These are phyloP conservation scores for Grammothele lineata DNA, from an alignment of 768 basidiomycete species.

Conservation along the genomic window DNA sequence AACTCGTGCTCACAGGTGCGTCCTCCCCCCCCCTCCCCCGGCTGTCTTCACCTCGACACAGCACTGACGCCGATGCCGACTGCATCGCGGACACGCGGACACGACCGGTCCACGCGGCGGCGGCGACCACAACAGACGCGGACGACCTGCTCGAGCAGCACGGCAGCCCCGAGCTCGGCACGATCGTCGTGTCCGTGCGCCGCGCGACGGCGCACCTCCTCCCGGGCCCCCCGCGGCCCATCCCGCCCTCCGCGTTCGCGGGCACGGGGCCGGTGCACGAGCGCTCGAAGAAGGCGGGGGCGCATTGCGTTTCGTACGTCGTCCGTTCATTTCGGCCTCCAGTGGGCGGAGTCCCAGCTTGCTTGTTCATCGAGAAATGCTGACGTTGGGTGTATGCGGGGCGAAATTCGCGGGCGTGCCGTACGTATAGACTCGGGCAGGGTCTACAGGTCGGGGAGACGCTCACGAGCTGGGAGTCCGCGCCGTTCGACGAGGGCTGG, in stretches of 20 bases:
- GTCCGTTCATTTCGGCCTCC: neutral
- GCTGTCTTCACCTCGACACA: too few species aligned
- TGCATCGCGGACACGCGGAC: too few species aligned
- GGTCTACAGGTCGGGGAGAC: too few species aligned
- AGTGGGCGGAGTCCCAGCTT: neutral
- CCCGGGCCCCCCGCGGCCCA: too few species aligned
- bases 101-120: too few species aligned
- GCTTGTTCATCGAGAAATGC: neutral
- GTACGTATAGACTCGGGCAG: too few species aligned
- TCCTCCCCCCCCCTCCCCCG: neutral
- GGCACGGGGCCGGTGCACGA: slow-evolving; percentile 10
- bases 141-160: neutral
- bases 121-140: neutral
- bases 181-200: neutral
- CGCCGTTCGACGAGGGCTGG: too few species aligned
- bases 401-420: too few species aligned
- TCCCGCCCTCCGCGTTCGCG: neutral
- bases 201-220: neutral
- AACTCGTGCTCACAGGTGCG: neutral
- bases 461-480: too few species aligned
- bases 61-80: too few species aligned
- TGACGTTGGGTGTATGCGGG: neutral
- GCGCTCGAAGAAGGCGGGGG: slow-evolving; percentile 11
- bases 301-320: slow-evolving; percentile 16
- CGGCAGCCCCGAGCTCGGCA: neutral